These are phyloP conservation scores for Gossypium mustelinum DNA, from an alignment of 345 rosid species.

Conservation along the genomic window DNA sequence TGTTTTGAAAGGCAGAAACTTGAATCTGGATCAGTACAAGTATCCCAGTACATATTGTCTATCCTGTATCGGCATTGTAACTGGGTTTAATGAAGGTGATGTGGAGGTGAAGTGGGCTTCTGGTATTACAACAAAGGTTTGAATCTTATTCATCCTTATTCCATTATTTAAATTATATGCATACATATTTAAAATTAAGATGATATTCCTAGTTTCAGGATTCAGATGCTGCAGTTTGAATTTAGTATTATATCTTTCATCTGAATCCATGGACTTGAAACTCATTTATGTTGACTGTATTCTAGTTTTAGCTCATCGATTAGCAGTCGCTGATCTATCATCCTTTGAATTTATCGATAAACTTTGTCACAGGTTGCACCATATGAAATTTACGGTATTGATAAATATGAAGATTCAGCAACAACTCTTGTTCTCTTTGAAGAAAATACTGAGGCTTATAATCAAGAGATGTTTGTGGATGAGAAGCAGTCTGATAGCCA, in stretches of 20 bases:
- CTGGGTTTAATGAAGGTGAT: slow-evolving; percentile 62
- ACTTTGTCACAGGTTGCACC: slow-evolving; percentile 70
- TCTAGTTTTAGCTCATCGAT: neutral
- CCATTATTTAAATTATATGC: neutral
- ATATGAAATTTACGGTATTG: slow-evolving; percentile 56
- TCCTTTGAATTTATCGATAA: slow-evolving; percentile 12
- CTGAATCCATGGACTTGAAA: slow-evolving; percentile 1
- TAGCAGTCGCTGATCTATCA: neutral
- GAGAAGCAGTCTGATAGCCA: slow-evolving; percentile 34
- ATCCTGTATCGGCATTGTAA: slow-evolving; percentile 66
- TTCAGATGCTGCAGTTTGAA: neutral
- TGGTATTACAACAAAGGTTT: slow-evolving; percentile 59
- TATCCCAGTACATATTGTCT: slow-evolving; percentile 27
- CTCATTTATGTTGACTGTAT: neutral
- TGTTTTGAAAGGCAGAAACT: slow-evolving; percentile 17
- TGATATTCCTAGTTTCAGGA: neutral
- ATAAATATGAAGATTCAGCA: slow-evolving; percentile 52
- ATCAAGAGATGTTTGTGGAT: slow-evolving; percentile 36
- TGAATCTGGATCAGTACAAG: slow-evolving; percentile 23
- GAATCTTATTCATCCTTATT: slow-evolving; percentile 18
- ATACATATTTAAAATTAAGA: neutral
- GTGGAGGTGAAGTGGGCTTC: slow-evolving; percentile 86
- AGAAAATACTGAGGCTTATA: slow-evolving; percentile 41
- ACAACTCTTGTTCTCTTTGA: slow-evolving; percentile 34
- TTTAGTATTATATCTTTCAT: neutral